Conservation (phyloP, 495 filamentous ascomycete genomes). For the Hypoxylon lienhwacheense region DNA sequence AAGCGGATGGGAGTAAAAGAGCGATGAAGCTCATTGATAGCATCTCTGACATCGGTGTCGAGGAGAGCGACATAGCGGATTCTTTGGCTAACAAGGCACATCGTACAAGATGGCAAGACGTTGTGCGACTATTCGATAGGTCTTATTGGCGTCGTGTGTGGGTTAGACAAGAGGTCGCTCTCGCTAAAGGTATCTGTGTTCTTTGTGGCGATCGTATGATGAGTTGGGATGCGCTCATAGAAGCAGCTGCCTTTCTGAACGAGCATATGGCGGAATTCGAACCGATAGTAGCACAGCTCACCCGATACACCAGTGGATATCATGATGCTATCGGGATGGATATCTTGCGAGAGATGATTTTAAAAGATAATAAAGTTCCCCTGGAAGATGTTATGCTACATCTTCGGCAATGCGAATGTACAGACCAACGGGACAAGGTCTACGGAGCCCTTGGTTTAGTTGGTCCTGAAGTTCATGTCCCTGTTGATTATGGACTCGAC, state of each 20-base stretch:
- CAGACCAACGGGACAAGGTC: conserved; percentile 24
- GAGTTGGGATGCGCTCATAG: conserved; percentile 6
- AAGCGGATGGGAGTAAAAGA: not conserved
- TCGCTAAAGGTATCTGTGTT: conserved; percentile 5
- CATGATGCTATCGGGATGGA: conserved; percentile 2
- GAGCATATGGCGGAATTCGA: conserved; percentile 1
- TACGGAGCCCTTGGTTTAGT: conserved; percentile 19
- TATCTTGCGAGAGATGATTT: conserved; percentile 2
- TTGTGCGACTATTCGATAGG: conserved; percentile 4
- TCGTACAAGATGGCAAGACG: conserved; percentile 3
- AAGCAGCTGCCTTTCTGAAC: not conserved
- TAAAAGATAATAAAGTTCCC: conserved; percentile 3
- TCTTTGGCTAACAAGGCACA: conserved; percentile 2
- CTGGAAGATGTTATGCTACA: conserved; percentile 10
- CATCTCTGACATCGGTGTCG: not conserved
- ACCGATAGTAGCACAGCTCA: conserved; percentile 2
- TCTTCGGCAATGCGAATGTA: conserved; percentile 14
- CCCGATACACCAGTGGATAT: conserved; percentile 3
- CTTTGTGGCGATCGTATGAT: conserved; percentile 14
- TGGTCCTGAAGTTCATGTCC: conserved; percentile 1
- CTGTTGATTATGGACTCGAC: conserved; percentile 6
- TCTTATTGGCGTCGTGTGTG: conserved; percentile 30
- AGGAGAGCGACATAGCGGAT: not conserved
- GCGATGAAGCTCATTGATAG: conserved; percentile 3
- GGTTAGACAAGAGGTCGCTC: conserved; percentile 27